Base-by-base conservation (phyloP, 495 filamentous ascomycete genomes). In the Aspergillus leporis region DNA sequence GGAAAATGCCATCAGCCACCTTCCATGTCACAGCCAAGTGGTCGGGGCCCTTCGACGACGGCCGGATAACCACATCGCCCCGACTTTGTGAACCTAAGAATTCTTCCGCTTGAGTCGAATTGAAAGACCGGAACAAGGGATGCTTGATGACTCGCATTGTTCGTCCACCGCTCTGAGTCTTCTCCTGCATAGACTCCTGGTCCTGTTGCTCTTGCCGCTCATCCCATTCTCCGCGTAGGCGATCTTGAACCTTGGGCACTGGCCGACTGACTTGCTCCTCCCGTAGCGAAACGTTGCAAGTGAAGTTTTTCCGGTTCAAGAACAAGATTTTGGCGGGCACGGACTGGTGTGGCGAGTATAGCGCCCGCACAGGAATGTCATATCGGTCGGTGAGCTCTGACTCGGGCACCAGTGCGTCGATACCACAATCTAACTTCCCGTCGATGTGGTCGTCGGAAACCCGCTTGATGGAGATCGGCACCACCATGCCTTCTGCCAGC, bases 1-100 rank as follows among this genome's bases (percentile, higher is more conserved):
- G 93, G 66, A 91, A 98, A 36, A 97, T 85, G 56, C 89, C 88
- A 63, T 98, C 91, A 0, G 90, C 84, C n/a, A 98, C 91, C 74
- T 98, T 98, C 94, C 94, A 98, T 1, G 94, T 98, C 41, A 98
- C 83, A 4, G 93, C 92, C 50, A 98, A 83, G 74, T 98, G 94
- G 71, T 98, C 95, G 36, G 88, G 87, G 13, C 94, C 94, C 61
- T 92, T 94, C 22, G 92, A 96, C 2, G 91, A 96, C 13, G 94
- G 94, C 12, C 94, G 88, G 65, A 98, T 97, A 34, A 98, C 90
- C 50, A 94, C 90, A 64, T 98, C 95, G 22, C 94, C 94, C 4
- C 86, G 81, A 55, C 84, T 83, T 70, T 92, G 89, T 7, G 90
- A 89, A 21, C 91, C 91, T 8, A 98, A 78, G 72, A 89, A 97